These are phyloP conservation scores for Diplodia corticola DNA, from an alignment of 2,329 filamentous ascomycete species.

Conservation along the genomic window DNA sequence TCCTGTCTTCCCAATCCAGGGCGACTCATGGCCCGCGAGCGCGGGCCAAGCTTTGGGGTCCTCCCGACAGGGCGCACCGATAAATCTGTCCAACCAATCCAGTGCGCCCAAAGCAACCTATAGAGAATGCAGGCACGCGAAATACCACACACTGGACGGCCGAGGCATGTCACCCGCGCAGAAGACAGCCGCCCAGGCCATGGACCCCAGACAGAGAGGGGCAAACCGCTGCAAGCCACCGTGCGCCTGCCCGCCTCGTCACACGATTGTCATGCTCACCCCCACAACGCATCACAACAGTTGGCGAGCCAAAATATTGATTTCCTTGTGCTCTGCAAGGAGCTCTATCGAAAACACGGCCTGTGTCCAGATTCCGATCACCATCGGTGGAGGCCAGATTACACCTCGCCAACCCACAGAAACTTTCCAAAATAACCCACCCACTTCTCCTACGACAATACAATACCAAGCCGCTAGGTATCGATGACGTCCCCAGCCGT, in stretches of 20 bases:
- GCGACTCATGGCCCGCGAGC: neutral
- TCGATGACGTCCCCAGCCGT: neutral
- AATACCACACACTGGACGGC: neutral
- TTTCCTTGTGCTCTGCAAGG: constrained; percentile 4
- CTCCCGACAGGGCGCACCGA: neutral
- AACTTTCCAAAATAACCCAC: neutral
- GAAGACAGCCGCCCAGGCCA: neutral
- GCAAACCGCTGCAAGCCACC: constrained; percentile 3
- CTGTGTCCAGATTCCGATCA: constrained; percentile 4
- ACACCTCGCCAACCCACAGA: neutral
- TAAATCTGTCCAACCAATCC: constrained; percentile 6
- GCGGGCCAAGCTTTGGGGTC: neutral
- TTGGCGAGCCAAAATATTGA: constrained; percentile 1
- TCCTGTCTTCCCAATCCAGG: constrained; percentile 10
- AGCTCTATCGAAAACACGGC: constrained; percentile 2
- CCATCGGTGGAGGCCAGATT: neutral
- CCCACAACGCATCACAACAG: neutral
- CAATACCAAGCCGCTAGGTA: neutral
- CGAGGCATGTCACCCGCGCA: neutral
- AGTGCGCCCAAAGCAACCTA: neutral
- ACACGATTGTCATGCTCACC: neutral
- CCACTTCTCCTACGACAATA: too few species aligned
- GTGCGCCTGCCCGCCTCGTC: neutral
- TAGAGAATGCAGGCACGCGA: constrained; percentile 3
- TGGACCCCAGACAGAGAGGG: neutral